Conservation (phyloP, 352 stramenopile genomes). For the Phytophthora colocasiae region DNA sequence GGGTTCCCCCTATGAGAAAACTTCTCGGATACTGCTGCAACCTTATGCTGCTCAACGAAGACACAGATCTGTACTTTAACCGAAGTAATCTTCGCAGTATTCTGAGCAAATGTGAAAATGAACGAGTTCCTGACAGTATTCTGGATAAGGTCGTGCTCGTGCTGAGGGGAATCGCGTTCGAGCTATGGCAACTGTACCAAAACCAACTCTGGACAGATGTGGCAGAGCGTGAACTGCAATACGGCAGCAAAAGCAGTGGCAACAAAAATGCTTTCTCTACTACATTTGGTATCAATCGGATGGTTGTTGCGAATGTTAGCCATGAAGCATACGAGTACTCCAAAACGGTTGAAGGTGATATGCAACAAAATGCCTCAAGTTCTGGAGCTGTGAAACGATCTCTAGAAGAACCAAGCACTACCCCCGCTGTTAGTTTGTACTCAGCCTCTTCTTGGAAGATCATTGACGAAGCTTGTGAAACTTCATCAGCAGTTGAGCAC, state of each 20-base stretch:
- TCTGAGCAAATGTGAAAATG: not conserved
- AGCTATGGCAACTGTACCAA: conserved; percentile 82
- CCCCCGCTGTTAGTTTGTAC: conserved; percentile 43
- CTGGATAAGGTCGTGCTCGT: conserved; percentile 36
- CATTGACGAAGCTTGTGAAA: conserved; percentile 59
- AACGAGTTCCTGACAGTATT: conserved; percentile 18
- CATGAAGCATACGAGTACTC: conserved; percentile 53
- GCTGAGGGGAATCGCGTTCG: conserved; percentile 55
- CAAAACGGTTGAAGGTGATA: conserved; percentile 10
- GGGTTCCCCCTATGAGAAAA: conserved; percentile 52
- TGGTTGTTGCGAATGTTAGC: conserved; percentile 65
- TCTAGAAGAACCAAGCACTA: conserved; percentile 20
- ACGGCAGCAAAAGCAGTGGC: conserved; percentile 54
- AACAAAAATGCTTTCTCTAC: conserved; percentile 56
- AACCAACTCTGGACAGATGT: conserved; percentile 79
- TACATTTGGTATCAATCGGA: conserved; percentile 58
- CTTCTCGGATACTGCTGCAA: conserved; percentile 62
- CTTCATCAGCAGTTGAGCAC: conserved; percentile 1
- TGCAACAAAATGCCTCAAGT: not conserved
- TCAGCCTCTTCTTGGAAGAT: conserved; percentile 68
- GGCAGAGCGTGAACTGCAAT: conserved; percentile 64
- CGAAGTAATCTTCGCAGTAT: conserved; percentile 17
- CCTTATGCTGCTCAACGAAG: conserved; percentile 74
- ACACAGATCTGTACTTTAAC: conserved; percentile 68
- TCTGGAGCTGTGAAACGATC: not conserved